These are phyloP conservation scores for Nadsonia fulvescens DNA, from an alignment of 805 yeast species.

Conservation along the genomic window DNA sequence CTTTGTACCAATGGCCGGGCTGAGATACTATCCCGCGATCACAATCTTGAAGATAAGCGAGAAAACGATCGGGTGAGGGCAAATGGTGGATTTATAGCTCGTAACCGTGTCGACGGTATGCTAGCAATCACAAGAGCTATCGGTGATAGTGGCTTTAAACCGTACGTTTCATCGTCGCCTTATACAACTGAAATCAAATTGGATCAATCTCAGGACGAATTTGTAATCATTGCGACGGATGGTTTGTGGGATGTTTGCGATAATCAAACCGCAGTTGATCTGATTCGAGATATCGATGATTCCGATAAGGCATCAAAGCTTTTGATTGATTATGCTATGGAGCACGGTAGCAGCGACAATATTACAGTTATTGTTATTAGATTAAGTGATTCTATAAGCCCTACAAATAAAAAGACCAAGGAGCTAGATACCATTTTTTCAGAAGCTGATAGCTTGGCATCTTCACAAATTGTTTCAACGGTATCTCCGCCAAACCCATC, in stretches of 20 bases:
- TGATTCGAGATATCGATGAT: conserved; percentile 35
- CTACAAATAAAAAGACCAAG: no score
- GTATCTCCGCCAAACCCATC: no score
- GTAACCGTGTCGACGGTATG: conserved; percentile 87
- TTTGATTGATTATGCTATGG: conserved; percentile 57
- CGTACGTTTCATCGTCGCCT: conserved; percentile 74
- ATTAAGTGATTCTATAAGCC: conserved; percentile 27
- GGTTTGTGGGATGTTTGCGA: conserved; percentile 92
- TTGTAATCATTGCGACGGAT: conserved; percentile 82
- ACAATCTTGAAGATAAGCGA: conserved; percentile 67
- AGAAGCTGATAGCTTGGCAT: no score
- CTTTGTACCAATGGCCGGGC: conserved; percentile 60
- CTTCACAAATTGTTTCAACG: no score
- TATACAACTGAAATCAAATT: conserved; percentile 79
- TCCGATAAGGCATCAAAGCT: conserved; percentile 50
- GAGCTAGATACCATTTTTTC: no score
- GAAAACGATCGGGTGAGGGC: conserved; percentile 62
- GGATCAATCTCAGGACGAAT: conserved; percentile 45
- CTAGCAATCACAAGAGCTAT: conserved; percentile 85
- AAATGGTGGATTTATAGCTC: conserved; percentile 75
- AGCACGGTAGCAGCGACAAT: conserved; percentile 71
- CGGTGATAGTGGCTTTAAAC: conserved; percentile 88
- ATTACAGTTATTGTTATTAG: conserved; percentile 81
- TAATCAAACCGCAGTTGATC: conserved; percentile 68
- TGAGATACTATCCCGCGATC: conserved; percentile 73